Evolutionary conservation across 1,284 basidiomycete species (phyloP), one percentile per base, ranked within the genome.

Genomic region (Fomes fomentarius): DNA sequence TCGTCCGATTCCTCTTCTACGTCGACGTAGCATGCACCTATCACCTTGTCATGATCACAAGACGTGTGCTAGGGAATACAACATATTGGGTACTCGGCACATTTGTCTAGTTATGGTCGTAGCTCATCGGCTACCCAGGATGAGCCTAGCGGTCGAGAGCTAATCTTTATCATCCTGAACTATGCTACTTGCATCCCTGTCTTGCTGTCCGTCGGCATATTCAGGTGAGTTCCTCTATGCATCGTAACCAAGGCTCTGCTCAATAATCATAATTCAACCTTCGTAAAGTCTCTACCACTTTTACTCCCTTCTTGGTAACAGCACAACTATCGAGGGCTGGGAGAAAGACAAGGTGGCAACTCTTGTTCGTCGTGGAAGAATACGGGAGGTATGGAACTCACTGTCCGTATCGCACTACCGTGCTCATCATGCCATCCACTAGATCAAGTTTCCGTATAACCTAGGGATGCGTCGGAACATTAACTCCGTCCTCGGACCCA

Each of bases 251-350:
- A 14, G 49, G 31, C 1, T 19, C 11, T 15, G 5, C 17, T 35
- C 33, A 54, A n/a, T 40, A 22, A 12, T 30, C 42, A n/a, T 28
- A 12, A 24, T n/a, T 30, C 31, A 14, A 4, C 44, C 14, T 34
- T 28, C 34, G 46, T 14, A 7, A n/a, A 54, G 54, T 14, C 34
- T 95, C 25, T 99, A 96, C 68, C 97, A 99, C 65, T 85, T 96
- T 60, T 92, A 88, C 69, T 82, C 85, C 45, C 71, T 96, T n/a
- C 65, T 81, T 11, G 80, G 81, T 19, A 99, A 99, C 69, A 89
- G 89, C 11, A 99, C 96, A 0, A 98, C 96, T 0, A 97, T 99
- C 53, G 96, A 99, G 74, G 87, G 91, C 1, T 97, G 94, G 93
- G 97, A 99, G 71, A 98, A 98, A 74, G 95, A 99, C 67, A 94